Evolutionary conservation across 371 early-diverging fungal genomes (phyloP).

Genomic region (Batkoa obscura): DNA sequence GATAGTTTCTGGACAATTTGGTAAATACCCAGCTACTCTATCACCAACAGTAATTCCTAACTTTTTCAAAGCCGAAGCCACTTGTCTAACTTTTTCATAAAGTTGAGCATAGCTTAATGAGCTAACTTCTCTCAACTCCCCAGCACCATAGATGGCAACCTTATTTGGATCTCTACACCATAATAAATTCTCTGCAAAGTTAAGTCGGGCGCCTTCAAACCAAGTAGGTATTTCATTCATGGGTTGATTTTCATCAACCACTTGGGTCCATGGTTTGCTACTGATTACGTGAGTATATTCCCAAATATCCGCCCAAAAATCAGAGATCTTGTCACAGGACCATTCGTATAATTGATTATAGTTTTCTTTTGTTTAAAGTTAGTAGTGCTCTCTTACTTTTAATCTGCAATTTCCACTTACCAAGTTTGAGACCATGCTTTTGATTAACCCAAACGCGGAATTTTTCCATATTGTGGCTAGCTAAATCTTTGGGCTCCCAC

Average conservation of each 20-base stretch:
- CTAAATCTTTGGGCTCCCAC: constrained; percentile 28
- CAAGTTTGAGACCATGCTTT: constrained; percentile 25
- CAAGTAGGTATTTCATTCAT: constrained; percentile 71
- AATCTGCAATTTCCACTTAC: too few relatives aligned
- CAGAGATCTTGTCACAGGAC: constrained; percentile 46
- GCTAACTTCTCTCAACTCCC: constrained; percentile 12
- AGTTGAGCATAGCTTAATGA: constrained; percentile 57
- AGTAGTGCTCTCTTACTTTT: too few relatives aligned
- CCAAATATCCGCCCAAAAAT: constrained; percentile 83
- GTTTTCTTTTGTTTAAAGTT: too few relatives aligned
- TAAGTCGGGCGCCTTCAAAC: constrained; percentile 70
- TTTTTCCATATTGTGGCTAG: constrained; percentile 36
- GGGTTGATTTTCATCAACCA: too few relatives aligned
- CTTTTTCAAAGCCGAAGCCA: constrained; percentile 48
- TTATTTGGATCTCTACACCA: constrained; percentile 31
- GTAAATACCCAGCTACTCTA: constrained; percentile 81
- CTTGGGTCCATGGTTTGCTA: constrained; percentile 28
- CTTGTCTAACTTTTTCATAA: constrained; percentile 41
- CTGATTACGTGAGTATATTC: constrained; percentile 50
- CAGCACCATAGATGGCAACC: constrained; percentile 54
- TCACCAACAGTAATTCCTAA: constrained; percentile 67
- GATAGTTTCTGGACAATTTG: constrained; percentile 74
- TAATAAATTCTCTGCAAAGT: constrained; percentile 83
- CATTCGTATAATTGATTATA: constrained; percentile 61
- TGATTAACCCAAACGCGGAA: constrained; percentile 44